These are phyloP conservation scores for Themeda triandra DNA, from an alignment of 176 grass and related monocot genomes.

Conservation along the genomic window DNA sequence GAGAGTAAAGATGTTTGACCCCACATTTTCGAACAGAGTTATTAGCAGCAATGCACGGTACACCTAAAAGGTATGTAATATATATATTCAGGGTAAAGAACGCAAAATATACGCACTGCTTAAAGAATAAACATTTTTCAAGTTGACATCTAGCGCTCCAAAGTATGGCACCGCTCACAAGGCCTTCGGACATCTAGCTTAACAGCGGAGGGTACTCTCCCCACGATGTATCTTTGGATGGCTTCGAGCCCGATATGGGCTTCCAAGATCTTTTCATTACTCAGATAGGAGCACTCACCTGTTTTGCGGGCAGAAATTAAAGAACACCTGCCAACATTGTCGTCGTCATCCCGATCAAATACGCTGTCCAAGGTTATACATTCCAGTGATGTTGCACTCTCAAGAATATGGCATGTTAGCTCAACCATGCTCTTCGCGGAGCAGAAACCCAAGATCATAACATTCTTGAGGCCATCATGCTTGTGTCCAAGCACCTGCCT, in stretches of 20 bases:
- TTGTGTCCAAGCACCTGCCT: not conserved
- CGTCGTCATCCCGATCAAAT: not conserved
- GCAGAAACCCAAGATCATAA: not conserved
- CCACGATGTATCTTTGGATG: not conserved
- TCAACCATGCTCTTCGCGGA: not conserved
- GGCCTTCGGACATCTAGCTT: not conserved
- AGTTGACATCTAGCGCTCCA: not conserved
- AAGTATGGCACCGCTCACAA: not conserved
- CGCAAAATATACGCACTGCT: too few species aligned
- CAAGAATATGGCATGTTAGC: not conserved
- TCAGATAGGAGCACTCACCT: not conserved
- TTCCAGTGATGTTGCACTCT: not conserved
- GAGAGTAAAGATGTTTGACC: too few species aligned
- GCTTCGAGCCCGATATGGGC: not conserved
- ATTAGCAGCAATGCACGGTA: too few species aligned
- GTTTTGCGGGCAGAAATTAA: not conserved
- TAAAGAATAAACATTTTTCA: not conserved
- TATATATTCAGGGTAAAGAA: too few species aligned
- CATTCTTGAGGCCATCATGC: not conserved
- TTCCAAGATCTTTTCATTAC: not conserved
- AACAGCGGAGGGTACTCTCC: not conserved
- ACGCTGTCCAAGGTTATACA: not conserved
- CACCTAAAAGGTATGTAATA: too few species aligned
- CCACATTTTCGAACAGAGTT: too few species aligned
- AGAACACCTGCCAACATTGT: not conserved